These are phyloP conservation scores for Phoma sp. DNA, from an alignment of 2,329 filamentous ascomycete species.

Conservation along the genomic window DNA sequence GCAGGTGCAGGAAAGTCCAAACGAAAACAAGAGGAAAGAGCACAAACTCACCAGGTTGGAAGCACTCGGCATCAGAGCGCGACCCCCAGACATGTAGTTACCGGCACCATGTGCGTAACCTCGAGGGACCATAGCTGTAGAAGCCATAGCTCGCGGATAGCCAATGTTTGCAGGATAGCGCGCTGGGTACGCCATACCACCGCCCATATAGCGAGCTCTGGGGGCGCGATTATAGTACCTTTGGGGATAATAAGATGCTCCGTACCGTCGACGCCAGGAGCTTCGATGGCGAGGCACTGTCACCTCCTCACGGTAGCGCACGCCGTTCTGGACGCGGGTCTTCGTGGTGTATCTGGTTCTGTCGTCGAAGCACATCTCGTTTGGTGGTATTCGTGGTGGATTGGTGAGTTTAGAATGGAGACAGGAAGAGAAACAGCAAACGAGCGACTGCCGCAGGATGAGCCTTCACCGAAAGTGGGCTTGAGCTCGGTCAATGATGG, in stretches of 20 bases:
- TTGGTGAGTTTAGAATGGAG: background rate
- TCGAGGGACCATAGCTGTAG: conserved; percentile 8
- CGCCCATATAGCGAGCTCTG: conserved; percentile 12
- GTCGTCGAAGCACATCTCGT: conserved; percentile 36
- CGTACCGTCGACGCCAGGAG: conserved; percentile 29
- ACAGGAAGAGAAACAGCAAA: background rate
- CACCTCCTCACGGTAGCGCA: conserved; percentile 17
- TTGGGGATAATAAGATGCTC: conserved; percentile 36
- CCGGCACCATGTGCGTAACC: conserved; percentile 20
- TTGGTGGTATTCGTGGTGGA: background rate
- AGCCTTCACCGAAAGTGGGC: background rate
- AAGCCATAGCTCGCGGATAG: conserved; percentile 3
- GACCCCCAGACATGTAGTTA: conserved; percentile 21
- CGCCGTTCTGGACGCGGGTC: conserved; percentile 22
- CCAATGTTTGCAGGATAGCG: conserved; percentile 15
- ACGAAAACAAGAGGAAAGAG: conserved; percentile 18
- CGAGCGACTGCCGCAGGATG: background rate
- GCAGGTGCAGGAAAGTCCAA: conserved; percentile 15
- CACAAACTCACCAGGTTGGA: conserved; percentile 33
- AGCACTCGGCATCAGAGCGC: conserved; percentile 27
- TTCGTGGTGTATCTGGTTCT: conserved; percentile 25
- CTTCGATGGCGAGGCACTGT: conserved; percentile 17
- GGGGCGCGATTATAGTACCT: conserved; percentile 34
- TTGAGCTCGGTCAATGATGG: background rate
- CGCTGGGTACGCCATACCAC: conserved; percentile 9